Evolutionary conservation across 306 rosid species (phyloP).

Genomic region (Lathyrus oleraceus): DNA sequence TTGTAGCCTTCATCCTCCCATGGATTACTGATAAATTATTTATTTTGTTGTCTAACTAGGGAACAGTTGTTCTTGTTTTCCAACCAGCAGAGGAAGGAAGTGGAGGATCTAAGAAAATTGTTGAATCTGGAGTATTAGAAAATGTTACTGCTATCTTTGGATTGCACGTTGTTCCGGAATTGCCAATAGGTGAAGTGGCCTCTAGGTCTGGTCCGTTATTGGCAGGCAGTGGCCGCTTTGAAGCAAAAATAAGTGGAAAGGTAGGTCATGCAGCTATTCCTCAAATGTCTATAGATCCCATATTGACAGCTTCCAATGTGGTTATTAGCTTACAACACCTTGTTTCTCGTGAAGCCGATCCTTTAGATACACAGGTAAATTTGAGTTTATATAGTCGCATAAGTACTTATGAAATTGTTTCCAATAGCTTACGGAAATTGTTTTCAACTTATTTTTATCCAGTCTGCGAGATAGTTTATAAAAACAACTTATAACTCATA

Average conservation of each 20-base stretch:
- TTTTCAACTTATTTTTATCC: too few species aligned
- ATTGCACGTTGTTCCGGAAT: constrained; percentile 49
- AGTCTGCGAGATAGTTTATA: too few species aligned
- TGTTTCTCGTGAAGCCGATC: constrained; percentile 91
- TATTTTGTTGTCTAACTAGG: constrained; percentile 45
- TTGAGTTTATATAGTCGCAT: too few species aligned
- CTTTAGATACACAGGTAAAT: constrained; percentile 69
- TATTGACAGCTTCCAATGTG: constrained; percentile 85
- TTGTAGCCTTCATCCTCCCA: too few species aligned
- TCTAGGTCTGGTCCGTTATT: constrained; percentile 63
- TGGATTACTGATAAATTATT: constrained; percentile 8
- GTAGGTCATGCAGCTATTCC: constrained; percentile 97
- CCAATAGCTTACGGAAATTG: too few species aligned
- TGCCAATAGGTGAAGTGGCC: constrained; percentile 63
- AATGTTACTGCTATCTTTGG: constrained; percentile 84
- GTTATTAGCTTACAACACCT: constrained; percentile 79
- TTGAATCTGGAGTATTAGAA: constrained; percentile 64
- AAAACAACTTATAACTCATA: too few species aligned
- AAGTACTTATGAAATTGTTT: too few species aligned
- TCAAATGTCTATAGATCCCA: constrained; percentile 76
- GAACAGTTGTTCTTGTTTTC: constrained; percentile 83
- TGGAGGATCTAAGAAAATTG: constrained; percentile 68
- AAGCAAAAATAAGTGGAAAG: constrained; percentile 75
- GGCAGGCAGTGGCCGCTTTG: constrained; percentile 78
- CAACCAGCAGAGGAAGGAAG: constrained; percentile 98